Base-by-base conservation (phyloP, 73 alveolate genomes). In the Paramecium octaurelia region DNA sequence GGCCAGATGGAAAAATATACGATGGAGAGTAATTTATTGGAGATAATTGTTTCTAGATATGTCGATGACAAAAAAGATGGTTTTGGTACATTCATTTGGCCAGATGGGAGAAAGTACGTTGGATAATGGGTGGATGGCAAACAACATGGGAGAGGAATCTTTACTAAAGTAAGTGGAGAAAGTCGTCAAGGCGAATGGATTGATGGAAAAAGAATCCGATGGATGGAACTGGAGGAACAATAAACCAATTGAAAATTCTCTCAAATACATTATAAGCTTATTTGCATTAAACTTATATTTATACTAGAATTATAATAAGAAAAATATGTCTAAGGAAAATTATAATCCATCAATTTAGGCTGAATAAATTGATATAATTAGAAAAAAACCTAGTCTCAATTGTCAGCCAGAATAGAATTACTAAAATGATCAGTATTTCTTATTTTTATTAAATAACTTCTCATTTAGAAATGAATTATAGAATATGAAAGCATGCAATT, bases 11-110 rank as follows among this genome's bases (percentile, higher is more conserved):
- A 3, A 58, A 88, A 34, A 31, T 59, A 77, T 96, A 96, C 69
- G 97, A 92, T 11, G 99, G 99, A 38, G 75, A 86, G 88, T 96
- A 98, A 98, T 83, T 94, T 0, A 96, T 96, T 89, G 96, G 94
- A 87, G 95, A 96, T 69, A n/a, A 35, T 75, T 95, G 0, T 95
- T 96, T 93, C 94, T 96, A 88, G 99, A 54, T 95, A 92, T 93
- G 97, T 70, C 20, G 93, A 95, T 86, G 94, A 94, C 80, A 92
- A 84, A 73, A 94, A 94, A 42, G 93, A 95, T 77, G 98, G 97
- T 7, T 92, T 91, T 75, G 98, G 98, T 35, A 90, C 91, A 10
- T 95, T 95, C 68, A 95, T 92, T 54, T 95, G 96, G 96, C 77
- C 92, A 36, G 96, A 93, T 85, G 93, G 95, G 14, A 93, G 94